Conservation (phyloP, 345 rosid genomes). For the Draba incana region DNA sequence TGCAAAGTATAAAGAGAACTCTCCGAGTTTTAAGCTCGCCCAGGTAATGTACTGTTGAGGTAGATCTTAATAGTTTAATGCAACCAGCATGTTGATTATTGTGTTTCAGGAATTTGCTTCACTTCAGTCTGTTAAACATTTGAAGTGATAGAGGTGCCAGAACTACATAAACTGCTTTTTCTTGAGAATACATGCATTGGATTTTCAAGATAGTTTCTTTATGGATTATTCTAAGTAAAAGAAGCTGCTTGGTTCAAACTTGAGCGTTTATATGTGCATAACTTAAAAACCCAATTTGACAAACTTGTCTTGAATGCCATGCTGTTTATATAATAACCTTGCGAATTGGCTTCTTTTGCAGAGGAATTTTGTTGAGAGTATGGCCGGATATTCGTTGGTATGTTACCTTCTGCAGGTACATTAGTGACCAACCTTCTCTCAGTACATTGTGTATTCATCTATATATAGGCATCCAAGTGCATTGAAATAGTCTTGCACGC, state of each 20-base stretch:
- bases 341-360: conserved; percentile 45
- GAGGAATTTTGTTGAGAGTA: conserved; percentile 99
- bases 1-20: conserved; percentile 84
- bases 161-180: conserved; percentile 2
- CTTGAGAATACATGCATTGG: conserved; percentile 26
- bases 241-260: conserved; percentile 20
- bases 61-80: conserved; percentile 12
- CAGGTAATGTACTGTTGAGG: conserved; percentile 63
- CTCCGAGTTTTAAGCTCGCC: conserved; percentile 91
- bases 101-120: conserved; percentile 22
- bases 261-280: conserved; percentile 13
- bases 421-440: conserved; percentile 1
- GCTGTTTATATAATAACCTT: conserved; percentile 26
- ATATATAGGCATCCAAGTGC: conserved; percentile 9
- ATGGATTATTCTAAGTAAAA: conserved; percentile 7
- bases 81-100: conserved; percentile 20
- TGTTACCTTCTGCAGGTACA: conserved; percentile 96
- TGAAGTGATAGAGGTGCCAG: neutral
- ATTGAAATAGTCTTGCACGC: conserved; percentile 1
- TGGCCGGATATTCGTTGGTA: conserved; percentile 99
- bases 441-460: conserved; percentile 17
- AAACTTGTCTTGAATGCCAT: neutral
- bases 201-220: conserved; percentile 13
- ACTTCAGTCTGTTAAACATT: conserved; percentile 14
- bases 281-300: neutral